These are phyloP conservation scores for Phaeophleospora eucalypticola DNA, from an alignment of 2,329 filamentous ascomycete species.

Conservation along the genomic window DNA sequence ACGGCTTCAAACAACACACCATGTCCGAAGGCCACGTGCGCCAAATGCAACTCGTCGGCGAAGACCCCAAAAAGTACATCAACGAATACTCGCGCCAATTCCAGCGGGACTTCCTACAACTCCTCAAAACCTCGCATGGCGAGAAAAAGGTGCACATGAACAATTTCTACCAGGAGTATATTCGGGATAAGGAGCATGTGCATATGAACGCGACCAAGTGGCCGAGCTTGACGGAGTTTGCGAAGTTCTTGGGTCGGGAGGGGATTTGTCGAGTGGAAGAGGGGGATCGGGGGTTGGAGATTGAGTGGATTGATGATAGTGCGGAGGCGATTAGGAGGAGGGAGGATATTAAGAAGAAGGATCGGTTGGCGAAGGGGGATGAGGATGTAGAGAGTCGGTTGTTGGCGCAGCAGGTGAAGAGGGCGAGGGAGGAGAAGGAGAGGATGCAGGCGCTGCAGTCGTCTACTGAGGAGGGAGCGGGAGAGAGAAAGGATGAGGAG, in stretches of 20 bases:
- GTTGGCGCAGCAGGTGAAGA: conserved; percentile 77
- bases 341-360: conserved; percentile 77
- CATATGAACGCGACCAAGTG: conserved; percentile 95
- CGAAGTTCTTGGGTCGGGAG: conserved; percentile 78
- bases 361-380: conserved; percentile 83
- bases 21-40: conserved; percentile 82
- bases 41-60: conserved; percentile 82
- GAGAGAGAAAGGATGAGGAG: conserved; percentile 41
- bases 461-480: conserved; percentile 10
- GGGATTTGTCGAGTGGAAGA: conserved; percentile 89
- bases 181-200: conserved; percentile 78
- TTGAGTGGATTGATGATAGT: conserved; percentile 88
- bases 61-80: conserved; percentile 80
- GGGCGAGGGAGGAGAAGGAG: conserved; percentile 62
- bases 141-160: conserved; percentile 89
- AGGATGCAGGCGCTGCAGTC: conserved; percentile 37
- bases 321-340: conserved; percentile 76
- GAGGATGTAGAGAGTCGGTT: conserved; percentile 82
- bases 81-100: conserved; percentile 80
- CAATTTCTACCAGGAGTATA: conserved; percentile 93
- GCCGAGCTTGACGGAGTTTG: conserved; percentile 83
- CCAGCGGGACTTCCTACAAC: conserved; percentile 68
- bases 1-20: conserved; percentile 80
- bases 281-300: conserved; percentile 77
- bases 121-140: conserved; percentile 78